These are phyloP conservation scores for Diaporthe sp. DNA, from an alignment of 2,329 filamentous ascomycete species.

Conservation along the genomic window DNA sequence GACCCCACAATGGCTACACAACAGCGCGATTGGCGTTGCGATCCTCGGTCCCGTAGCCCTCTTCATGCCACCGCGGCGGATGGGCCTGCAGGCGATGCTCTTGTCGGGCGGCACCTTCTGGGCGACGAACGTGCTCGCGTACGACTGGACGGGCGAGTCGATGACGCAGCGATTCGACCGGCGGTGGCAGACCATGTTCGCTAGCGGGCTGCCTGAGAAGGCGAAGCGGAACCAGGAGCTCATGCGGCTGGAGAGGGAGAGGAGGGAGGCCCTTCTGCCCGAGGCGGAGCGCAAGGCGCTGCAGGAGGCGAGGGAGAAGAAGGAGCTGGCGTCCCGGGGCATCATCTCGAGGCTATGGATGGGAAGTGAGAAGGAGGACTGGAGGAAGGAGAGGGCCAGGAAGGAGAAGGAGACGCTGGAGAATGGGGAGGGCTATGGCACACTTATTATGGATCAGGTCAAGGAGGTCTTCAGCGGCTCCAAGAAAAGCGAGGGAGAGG, in stretches of 20 bases:
- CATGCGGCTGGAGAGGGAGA: constrained; percentile 57
- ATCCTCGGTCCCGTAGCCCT: constrained; percentile 60
- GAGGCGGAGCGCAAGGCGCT: constrained; percentile 45
- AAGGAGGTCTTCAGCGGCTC: constrained; percentile 58
- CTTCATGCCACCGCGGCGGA: constrained; percentile 61
- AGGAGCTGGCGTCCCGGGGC: constrained; percentile 38
- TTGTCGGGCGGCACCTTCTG: constrained; percentile 62
- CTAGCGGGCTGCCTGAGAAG: constrained; percentile 66
- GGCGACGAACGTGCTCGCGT: constrained; percentile 64
- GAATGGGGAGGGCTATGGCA: constrained; percentile 66
- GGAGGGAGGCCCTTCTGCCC: constrained; percentile 46
- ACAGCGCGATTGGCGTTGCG: constrained; percentile 58
- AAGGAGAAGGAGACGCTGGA: constrained; percentile 64
- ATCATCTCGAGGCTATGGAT: constrained; percentile 65
- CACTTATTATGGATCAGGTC: constrained; percentile 67
- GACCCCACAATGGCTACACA: constrained; percentile 54
- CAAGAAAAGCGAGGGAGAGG: constrained; percentile 44
- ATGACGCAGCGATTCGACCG: constrained; percentile 58
- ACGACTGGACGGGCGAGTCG: constrained; percentile 67
- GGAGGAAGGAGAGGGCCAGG: constrained; percentile 62
- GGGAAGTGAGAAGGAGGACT: constrained; percentile 65
- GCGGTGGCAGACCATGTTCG: constrained; percentile 57
- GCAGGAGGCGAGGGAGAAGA: constrained; percentile 40
- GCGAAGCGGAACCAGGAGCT: constrained; percentile 59
- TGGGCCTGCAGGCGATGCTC: constrained; percentile 61